A percentile compares a stretch with the other conserved stretches of the same genome.
phyloP scores from a whole-genome alignment of 1,284 basidiomycete species.

The Microbotryum intermedium region DNA sequence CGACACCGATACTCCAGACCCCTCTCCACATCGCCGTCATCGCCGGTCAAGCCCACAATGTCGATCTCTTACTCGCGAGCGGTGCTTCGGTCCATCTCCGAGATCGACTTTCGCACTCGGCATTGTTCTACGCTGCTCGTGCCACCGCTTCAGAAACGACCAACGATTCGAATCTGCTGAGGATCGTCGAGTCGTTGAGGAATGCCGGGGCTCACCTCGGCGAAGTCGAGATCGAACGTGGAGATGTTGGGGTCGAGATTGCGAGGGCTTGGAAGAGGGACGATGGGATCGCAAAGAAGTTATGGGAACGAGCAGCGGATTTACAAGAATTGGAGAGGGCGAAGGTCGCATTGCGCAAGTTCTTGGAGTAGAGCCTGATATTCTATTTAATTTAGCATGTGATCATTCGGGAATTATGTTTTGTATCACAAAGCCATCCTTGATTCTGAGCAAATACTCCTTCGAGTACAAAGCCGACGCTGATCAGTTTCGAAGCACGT shows the following conservation, averaged over 20 bases:
- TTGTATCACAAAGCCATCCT: too few species aligned
- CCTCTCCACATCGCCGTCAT: constrained; percentile 73
- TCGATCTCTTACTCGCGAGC: constrained; percentile 56
- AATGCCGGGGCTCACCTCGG: constrained; percentile 64
- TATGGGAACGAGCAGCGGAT: constrained; percentile 16
- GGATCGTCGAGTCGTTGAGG: constrained; percentile 56
- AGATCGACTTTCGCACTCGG: constrained; percentile 68
- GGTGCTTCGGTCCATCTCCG: constrained; percentile 81
- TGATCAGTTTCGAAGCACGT: too few species aligned
- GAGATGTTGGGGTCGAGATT: constrained; percentile 40
- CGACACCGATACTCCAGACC: constrained; percentile 48
- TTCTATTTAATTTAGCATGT: neutral
- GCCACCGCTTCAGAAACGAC: constrained; percentile 44
- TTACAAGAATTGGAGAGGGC: constrained; percentile 10
- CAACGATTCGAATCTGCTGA: constrained; percentile 31
- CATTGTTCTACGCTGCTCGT: constrained; percentile 43
- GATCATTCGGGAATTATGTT: neutral
- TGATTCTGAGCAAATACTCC: too few species aligned
- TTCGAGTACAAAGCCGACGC: too few species aligned
- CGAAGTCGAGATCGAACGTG: constrained; percentile 54
- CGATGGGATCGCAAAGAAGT: neutral
- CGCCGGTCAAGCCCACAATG: constrained; percentile 53
- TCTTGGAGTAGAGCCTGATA: neutral
- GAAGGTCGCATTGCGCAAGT: neutral
- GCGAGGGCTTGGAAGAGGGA: constrained; percentile 11